Conservation (phyloP, 2,329 filamentous ascomycete species). For the Ophiostoma novo-ulmi region DNA sequence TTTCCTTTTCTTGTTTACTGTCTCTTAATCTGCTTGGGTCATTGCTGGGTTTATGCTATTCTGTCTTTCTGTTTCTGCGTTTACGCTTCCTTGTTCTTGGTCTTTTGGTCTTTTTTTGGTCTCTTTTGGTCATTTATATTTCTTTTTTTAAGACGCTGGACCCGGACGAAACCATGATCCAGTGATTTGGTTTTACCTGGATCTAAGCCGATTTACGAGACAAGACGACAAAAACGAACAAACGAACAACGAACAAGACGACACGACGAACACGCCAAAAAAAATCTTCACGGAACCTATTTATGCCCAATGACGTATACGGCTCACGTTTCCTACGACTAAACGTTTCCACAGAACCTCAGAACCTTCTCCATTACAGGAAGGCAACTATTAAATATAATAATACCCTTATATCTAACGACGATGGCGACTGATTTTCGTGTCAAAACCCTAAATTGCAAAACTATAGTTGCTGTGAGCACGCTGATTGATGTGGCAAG, state of each 20-base stretch:
- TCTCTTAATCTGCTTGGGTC: constrained; percentile 10
- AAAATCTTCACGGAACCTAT: constrained; percentile 20
- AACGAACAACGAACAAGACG: constrained; percentile 19
- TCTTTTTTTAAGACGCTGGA: background rate
- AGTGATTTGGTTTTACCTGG: background rate
- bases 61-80: constrained; percentile 5
- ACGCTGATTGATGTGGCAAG: no score
- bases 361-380: constrained; percentile 4
- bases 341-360: constrained; percentile 20
- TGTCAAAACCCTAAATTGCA: background rate
- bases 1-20: constrained; percentile 11
- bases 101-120: constrained; percentile 12
- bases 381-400: constrained; percentile 9
- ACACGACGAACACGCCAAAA: constrained; percentile 20
- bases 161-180: background rate
- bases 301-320: constrained; percentile 16
- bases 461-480: no score
- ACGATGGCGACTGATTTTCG: background rate
- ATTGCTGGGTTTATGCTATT: background rate
- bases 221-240: constrained; percentile 16
- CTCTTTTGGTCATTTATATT: constrained; percentile 6
- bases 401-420: constrained; percentile 5
- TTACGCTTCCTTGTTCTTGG: background rate
- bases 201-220: constrained; percentile 13
- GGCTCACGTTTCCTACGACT: constrained; percentile 21